Evolutionary conservation across 331 rosid genomes (phyloP).

Genomic region (Stylosanthes scabra): DNA sequence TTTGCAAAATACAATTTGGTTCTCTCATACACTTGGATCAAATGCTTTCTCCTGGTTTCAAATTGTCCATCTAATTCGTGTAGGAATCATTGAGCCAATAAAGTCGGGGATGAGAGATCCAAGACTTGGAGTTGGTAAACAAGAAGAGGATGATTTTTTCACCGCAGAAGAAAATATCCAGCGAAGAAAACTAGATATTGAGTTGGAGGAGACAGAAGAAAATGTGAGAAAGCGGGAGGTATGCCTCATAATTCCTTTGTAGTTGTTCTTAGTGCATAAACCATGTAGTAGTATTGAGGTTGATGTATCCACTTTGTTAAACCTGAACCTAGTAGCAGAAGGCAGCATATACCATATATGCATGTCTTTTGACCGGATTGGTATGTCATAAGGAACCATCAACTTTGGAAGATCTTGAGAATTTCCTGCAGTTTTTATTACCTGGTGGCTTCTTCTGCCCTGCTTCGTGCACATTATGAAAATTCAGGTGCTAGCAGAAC

Average conservation of each 20-base stretch:
- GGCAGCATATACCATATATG: conserved; percentile 96
- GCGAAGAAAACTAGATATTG: conserved; percentile 83
- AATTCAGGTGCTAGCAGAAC: conserved; percentile 98
- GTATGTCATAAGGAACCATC: conserved; percentile 90
- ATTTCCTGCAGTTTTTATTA: conserved; percentile 99
- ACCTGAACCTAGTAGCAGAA: conserved; percentile 84
- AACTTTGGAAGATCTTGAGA: conserved; percentile 98
- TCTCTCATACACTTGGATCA: conserved; percentile 15
- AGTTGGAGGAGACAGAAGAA: conserved; percentile 91
- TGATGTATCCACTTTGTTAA: conserved; percentile 87
- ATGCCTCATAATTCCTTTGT: conserved; percentile 46
- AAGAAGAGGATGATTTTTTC: conserved; percentile 90
- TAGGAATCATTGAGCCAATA: conserved; percentile 89
- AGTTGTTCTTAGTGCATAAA: conserved; percentile 42
- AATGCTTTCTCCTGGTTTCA: conserved; percentile 12
- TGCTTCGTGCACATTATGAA: conserved; percentile 97
- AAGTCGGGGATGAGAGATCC: conserved; percentile 97
- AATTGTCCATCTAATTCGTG: conserved; percentile 19
- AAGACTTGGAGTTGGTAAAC: conserved; percentile 89
- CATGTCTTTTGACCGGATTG: conserved; percentile 89
- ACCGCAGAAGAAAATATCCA: conserved; percentile 94
- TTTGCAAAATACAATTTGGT: conserved; percentile 11
- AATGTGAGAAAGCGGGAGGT: conserved; percentile 88
- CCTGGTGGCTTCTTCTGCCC: conserved; percentile 99
- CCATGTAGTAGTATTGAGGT: conserved; percentile 62